Conservation (phyloP, 2,329 filamentous ascomycete species). For the Trichophyton mentagrophytes region DNA sequence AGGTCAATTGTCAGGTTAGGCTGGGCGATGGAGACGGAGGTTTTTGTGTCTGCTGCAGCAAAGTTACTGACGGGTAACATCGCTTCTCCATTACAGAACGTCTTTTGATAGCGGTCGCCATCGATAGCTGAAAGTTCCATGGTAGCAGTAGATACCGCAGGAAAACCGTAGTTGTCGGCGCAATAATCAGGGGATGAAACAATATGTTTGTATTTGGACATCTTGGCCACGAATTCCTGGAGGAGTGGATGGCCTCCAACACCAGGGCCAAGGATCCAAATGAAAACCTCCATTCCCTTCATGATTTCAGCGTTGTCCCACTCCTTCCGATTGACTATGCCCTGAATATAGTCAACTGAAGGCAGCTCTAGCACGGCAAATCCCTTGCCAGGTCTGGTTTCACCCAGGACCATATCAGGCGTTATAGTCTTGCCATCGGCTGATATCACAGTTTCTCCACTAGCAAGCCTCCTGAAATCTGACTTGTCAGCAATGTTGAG, state of each 20-base stretch:
- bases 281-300: constrained; percentile 51
- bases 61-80: neutral
- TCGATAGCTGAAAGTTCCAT: constrained; percentile 62
- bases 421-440: constrained; percentile 57
- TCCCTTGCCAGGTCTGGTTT: constrained; percentile 54
- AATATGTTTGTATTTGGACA: constrained; percentile 54
- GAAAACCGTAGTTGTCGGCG: constrained; percentile 61
- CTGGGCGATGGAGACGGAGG: constrained; percentile 23
- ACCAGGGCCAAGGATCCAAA: constrained; percentile 69
- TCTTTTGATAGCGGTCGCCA: constrained; percentile 57
- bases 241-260: constrained; percentile 52
- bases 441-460: constrained; percentile 51
- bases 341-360: constrained; percentile 53
- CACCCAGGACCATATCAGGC: constrained; percentile 73
- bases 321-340: constrained; percentile 58
- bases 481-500: constrained; percentile 50
- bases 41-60: constrained; percentile 10
- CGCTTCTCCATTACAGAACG: constrained; percentile 20
- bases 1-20: constrained; percentile 34
- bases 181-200: constrained; percentile 62
- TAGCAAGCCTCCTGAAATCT: constrained; percentile 47
- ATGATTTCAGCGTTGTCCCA: constrained; percentile 55
- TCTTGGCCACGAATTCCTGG: constrained; percentile 54
- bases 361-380: constrained; percentile 73
- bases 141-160: constrained; percentile 53